Evolutionary conservation across 73 alveolate species (phyloP), one percentile per base, ranked within the genome.

Genomic region (Symbiodinium natans): DNA sequence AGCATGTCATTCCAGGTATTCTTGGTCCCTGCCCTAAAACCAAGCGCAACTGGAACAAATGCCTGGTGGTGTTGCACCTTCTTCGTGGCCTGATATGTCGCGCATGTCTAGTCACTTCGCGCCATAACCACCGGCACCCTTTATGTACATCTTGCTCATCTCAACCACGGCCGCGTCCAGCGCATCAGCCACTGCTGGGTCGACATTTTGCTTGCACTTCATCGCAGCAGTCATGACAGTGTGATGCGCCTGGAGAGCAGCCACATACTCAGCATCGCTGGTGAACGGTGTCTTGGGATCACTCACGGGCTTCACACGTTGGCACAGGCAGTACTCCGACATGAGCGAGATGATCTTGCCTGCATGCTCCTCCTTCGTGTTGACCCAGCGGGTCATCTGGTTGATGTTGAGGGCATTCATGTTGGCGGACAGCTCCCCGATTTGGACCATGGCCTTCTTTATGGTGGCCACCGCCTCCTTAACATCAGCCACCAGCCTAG

Each of bases 101-200:
- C 71, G 71, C 71, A 52, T 21, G 31, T 52, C 71, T 52, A 52
- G 71, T 52, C 71, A 52, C 71, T 52, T 52, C 23, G 71, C 71
- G 82, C 82, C 82, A n/a, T 68, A 68, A 7, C 82, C 82, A 15
- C 82, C 82, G 39, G 82, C 82, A 68, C 33, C 36, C 13, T 68
- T 68, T 4, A 68, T 68, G 95, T 88, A 88, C 95, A 88, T 88
- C 74, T 88, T 88, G 95, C 95, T 88, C 95, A 88, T 88, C 33
- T 88, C 95, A n/a, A 73, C 95, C 41, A 88, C 95, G 71, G 95
- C 25, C 34, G 52, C 95, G 27, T 88, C 95, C 86, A 88, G 41
- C 59, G 95, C 95, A 40, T 88, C 95, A 36, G 95, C 95, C 95
- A 88, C 31, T 83, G 95, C 95, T n/a, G 95, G 95, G 95, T 88